These are phyloP conservation scores for Chrysoporthe deuterocubensis DNA, from an alignment of 2,329 filamentous ascomycete species.

Conservation along the genomic window DNA sequence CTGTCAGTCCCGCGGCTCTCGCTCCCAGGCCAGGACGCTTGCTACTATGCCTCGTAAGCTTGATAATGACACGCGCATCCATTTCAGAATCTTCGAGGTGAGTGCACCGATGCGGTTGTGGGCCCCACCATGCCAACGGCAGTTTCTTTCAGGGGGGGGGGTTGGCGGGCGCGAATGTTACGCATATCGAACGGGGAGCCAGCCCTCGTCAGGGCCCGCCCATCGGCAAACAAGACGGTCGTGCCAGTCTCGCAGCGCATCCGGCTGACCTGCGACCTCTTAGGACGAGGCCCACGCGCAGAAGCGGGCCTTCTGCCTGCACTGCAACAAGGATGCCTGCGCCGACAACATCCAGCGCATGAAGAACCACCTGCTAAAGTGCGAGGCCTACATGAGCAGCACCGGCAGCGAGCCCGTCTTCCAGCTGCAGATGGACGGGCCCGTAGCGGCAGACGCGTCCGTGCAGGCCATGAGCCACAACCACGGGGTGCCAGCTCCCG, in stretches of 20 bases:
- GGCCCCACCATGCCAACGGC: neutral
- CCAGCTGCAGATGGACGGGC: slow-evolving; percentile 22
- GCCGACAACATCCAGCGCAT: slow-evolving; percentile 30
- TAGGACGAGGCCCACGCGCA: slow-evolving; percentile 27
- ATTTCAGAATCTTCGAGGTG: slow-evolving; percentile 25
- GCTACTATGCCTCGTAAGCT: slow-evolving; percentile 25
- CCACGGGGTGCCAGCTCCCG: neutral
- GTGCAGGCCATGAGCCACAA: slow-evolving; percentile 10
- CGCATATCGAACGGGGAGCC: slow-evolving; percentile 3
- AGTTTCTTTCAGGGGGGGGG: neutral
- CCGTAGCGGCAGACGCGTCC: slow-evolving; percentile 19
- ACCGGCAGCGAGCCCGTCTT: slow-evolving; percentile 23
- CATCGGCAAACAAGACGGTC: neutral
- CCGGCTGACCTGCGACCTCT: neutral
- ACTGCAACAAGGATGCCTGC: slow-evolving; percentile 28
- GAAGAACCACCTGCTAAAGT: slow-evolving; percentile 27
- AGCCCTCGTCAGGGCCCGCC: neutral
- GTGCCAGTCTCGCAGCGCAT: neutral
- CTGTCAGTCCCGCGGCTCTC: neutral
- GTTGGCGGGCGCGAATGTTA: slow-evolving; percentile 1
- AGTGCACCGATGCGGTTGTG: neutral
- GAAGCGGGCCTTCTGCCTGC: slow-evolving; percentile 27
- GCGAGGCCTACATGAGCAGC: slow-evolving; percentile 25
- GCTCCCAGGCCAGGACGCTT: too few species aligned
- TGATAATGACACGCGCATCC: slow-evolving; percentile 25